These are phyloP conservation scores for Polychaeton citri DNA, from an alignment of 2,329 filamentous ascomycete genomes.

Conservation along the genomic window DNA sequence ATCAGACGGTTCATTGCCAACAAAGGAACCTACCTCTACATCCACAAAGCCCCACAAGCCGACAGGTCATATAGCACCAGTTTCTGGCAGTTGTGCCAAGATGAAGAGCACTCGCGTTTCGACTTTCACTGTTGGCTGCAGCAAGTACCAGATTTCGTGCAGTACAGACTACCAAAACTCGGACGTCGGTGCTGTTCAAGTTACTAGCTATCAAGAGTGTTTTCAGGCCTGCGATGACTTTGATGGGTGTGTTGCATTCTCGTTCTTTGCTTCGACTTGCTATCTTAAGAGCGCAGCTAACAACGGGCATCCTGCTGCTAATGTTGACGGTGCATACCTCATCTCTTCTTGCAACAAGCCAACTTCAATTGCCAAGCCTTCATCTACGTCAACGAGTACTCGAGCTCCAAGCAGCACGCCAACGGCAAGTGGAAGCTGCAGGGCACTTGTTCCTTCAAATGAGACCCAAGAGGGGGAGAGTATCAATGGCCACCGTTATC, in stretches of 20 bases:
- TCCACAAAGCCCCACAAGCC: background rate
- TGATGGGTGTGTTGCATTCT: background rate
- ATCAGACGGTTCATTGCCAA: background rate
- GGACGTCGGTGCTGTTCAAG: background rate
- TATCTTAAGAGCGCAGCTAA: slow-evolving; percentile 5
- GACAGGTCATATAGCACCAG: background rate
- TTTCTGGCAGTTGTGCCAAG: background rate
- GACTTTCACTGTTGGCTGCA: background rate
- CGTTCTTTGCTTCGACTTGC: background rate
- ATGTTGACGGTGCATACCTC: slow-evolving; percentile 4
- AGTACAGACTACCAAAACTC: background rate
- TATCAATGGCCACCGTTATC: too few relatives aligned
- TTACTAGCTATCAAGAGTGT: background rate
- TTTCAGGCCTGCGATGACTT: background rate
- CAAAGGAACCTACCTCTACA: too few relatives aligned
- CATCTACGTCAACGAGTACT: too few relatives aligned
- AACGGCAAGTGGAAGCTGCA: too few relatives aligned
- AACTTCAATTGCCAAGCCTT: too few relatives aligned
- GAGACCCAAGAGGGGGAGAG: too few relatives aligned
- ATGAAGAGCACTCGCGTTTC: background rate
- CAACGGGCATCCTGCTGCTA: background rate
- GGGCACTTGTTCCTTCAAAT: too few relatives aligned
- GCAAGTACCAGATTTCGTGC: background rate
- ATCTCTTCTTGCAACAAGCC: background rate
- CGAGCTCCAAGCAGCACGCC: too few relatives aligned